phyloP scores from a whole-genome alignment of 2,329 filamentous ascomycete genomes.

The Diaporthe nobilis region DNA sequence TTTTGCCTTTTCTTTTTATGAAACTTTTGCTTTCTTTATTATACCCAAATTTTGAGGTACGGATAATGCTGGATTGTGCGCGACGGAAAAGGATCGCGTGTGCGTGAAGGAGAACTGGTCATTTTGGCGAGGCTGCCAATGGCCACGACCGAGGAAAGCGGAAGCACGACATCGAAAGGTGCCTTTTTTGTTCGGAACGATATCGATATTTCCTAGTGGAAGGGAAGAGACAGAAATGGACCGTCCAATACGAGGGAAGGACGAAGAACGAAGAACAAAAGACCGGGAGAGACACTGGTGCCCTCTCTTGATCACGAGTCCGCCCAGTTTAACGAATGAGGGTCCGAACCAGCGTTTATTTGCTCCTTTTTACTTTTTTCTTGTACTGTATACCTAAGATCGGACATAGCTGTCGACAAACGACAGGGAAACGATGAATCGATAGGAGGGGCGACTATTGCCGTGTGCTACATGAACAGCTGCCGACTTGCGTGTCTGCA shows the following conservation, averaged over 20 bases:
- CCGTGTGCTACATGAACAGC: slow-evolving; percentile 15
- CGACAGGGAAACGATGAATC: slow-evolving; percentile 11
- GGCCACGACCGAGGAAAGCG: not conserved
- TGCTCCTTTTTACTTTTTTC: slow-evolving; percentile 4
- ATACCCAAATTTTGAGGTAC: slow-evolving; percentile 29
- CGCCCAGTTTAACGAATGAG: not conserved
- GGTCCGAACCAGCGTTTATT: slow-evolving; percentile 16
- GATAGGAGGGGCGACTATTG: not conserved
- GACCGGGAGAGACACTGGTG: not conserved
- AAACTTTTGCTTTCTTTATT: slow-evolving; percentile 36
- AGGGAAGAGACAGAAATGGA: slow-evolving; percentile 1
- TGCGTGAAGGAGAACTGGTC: not conserved
- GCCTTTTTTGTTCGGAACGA: not conserved
- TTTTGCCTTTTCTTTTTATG: slow-evolving; percentile 31
- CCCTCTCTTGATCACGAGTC: slow-evolving; percentile 2
- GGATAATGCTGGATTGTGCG: slow-evolving; percentile 16
- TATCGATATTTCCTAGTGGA: slow-evolving; percentile 16
- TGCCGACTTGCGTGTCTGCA: not conserved
- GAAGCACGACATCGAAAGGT: not conserved
- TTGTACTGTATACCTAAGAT: slow-evolving; percentile 21
- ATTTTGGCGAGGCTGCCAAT: not conserved
- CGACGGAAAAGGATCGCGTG: not conserved
- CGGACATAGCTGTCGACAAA: slow-evolving; percentile 14
- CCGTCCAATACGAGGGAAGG: not conserved
- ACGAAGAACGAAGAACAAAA: not conserved